These are phyloP conservation scores for Nidula niveotomentosa DNA, from an alignment of 1,284 basidiomycete species.

Conservation along the genomic window DNA sequence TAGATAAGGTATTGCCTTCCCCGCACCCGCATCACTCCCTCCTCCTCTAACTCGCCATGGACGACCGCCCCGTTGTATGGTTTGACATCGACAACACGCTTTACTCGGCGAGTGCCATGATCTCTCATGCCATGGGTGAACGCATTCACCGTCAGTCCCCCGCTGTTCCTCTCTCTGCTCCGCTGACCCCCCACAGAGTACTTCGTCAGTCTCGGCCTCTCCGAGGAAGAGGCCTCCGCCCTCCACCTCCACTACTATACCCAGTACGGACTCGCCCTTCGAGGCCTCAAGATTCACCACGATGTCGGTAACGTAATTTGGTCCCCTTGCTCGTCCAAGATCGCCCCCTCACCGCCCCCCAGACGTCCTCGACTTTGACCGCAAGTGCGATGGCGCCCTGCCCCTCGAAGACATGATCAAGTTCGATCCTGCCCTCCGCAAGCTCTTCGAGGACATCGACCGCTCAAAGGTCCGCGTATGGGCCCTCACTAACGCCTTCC, in stretches of 20 bases:
- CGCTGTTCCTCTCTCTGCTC: conserved; percentile 1
- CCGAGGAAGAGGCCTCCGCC: conserved; percentile 67
- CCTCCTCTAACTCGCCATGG: conserved; percentile 15
- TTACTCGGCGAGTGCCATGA: conserved; percentile 74
- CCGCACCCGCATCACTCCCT: neutral
- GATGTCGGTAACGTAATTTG: conserved; percentile 57
- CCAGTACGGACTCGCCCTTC: conserved; percentile 82
- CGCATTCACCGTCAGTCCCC: conserved; percentile 66
- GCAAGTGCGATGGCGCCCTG: conserved; percentile 80
- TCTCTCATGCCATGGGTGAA: conserved; percentile 80
- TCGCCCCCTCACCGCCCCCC: conserved; percentile 1
- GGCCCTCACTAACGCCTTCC: conserved; percentile 83
- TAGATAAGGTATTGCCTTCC: conserved; percentile 14
- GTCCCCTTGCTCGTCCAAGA: neutral
- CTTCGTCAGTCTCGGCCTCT: conserved; percentile 70
- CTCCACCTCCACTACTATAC: conserved; percentile 79
- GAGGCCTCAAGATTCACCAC: conserved; percentile 81
- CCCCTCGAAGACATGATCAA: conserved; percentile 82
- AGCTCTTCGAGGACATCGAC: conserved; percentile 79
- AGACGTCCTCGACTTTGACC: conserved; percentile 89
- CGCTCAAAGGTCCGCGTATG: conserved; percentile 77
- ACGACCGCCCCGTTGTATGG: conserved; percentile 67
- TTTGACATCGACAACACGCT: conserved; percentile 90
- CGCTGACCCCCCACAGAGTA: conserved; percentile 51
- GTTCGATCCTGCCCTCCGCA: conserved; percentile 61